phyloP scores from a whole-genome alignment of 208 protist species.

The Hexamita inflata region DNA sequence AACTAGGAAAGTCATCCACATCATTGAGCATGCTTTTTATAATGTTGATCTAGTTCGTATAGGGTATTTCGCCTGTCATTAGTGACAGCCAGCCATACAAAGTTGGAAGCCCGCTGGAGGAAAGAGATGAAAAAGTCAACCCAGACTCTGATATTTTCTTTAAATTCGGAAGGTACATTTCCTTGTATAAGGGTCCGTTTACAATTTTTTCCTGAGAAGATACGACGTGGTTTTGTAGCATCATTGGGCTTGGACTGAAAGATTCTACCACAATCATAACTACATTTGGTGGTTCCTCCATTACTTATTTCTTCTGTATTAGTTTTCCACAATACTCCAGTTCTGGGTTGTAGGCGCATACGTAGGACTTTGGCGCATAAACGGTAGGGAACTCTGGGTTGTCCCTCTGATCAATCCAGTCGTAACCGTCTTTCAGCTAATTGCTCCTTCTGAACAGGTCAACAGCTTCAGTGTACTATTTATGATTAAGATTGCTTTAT shows the following conservation, averaged over 20 bases:
- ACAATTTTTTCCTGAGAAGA: neutral
- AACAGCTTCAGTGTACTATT: too few relatives aligned
- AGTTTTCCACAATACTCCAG: neutral
- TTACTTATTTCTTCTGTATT: neutral
- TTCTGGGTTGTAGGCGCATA: conserved; percentile 4
- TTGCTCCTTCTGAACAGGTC: too few relatives aligned
- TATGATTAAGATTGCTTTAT: too few relatives aligned
- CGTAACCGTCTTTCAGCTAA: too few relatives aligned
- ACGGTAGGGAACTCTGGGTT: neutral
- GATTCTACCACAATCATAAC: neutral
- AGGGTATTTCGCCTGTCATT: neutral
- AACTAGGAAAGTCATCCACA: neutral
- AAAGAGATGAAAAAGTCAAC: neutral
- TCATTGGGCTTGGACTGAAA: neutral
- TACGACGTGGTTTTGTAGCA: neutral
- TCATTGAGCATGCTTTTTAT: neutral
- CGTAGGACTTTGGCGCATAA: neutral
- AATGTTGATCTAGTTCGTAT: neutral
- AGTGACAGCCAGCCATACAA: neutral
- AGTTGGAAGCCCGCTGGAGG: conserved; percentile 2
- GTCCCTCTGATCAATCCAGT: conserved; percentile 13
- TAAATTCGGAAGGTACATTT: neutral
- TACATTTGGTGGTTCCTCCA: neutral
- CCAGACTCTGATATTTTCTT: neutral
- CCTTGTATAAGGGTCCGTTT: neutral